These are phyloP conservation scores for Stagonosporopsis chrysanthemi DNA, from an alignment of 2,329 filamentous ascomycete genomes.

Conservation along the genomic window DNA sequence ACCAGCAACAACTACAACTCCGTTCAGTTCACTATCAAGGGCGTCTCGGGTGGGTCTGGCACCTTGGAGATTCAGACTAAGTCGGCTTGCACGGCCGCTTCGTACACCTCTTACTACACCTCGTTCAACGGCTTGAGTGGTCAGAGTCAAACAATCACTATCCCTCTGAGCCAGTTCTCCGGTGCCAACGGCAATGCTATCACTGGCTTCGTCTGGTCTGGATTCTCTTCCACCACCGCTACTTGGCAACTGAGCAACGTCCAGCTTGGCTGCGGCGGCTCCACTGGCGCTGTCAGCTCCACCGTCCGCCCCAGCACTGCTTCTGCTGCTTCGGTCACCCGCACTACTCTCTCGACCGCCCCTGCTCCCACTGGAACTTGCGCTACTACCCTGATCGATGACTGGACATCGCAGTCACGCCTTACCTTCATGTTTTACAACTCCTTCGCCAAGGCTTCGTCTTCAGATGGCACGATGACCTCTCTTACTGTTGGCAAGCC, in stretches of 20 bases:
- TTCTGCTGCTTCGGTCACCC: slow-evolving; percentile 11
- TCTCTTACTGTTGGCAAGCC: slow-evolving; percentile 62
- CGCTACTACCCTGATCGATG: slow-evolving; percentile 61
- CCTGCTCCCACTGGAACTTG: slow-evolving; percentile 48
- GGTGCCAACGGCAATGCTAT: slow-evolving; percentile 61
- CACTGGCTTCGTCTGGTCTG: slow-evolving; percentile 55
- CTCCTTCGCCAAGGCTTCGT: slow-evolving; percentile 62
- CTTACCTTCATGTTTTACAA: slow-evolving; percentile 69
- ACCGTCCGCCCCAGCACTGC: slow-evolving; percentile 10
- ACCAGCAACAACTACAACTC: slow-evolving; percentile 57
- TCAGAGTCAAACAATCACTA: slow-evolving; percentile 57
- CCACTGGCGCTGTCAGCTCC: slow-evolving; percentile 15
- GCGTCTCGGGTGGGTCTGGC: slow-evolving; percentile 52
- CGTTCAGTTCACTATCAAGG: slow-evolving; percentile 58
- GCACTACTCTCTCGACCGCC: slow-evolving; percentile 17
- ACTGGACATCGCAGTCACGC: slow-evolving; percentile 68
- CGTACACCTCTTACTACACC: slow-evolving; percentile 55
- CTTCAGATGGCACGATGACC: slow-evolving; percentile 65
- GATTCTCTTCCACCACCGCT: slow-evolving; percentile 48
- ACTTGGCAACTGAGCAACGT: slow-evolving; percentile 61
- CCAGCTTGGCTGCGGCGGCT: slow-evolving; percentile 53
- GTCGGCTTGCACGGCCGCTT: slow-evolving; percentile 52
- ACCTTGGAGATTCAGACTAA: slow-evolving; percentile 59
- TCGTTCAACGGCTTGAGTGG: slow-evolving; percentile 59
- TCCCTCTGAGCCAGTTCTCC: slow-evolving; percentile 60